Conservation (phyloP, 2,329 filamentous ascomycete species). For the Phialophora verrucosa region DNA sequence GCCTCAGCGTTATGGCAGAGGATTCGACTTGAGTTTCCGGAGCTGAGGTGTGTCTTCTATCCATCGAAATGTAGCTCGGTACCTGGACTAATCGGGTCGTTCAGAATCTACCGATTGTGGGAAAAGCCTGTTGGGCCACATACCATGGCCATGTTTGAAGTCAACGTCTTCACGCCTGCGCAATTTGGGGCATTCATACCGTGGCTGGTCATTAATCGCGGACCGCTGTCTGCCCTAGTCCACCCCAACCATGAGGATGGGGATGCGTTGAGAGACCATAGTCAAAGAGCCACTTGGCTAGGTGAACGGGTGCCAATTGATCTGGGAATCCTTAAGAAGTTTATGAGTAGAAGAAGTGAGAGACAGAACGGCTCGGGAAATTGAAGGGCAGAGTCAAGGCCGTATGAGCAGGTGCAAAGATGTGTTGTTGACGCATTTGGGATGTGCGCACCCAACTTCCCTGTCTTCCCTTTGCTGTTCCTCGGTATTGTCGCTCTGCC, state of each 20-base stretch:
- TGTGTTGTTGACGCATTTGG: background rate
- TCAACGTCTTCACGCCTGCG: slow-evolving; percentile 81
- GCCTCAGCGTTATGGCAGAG: slow-evolving; percentile 77
- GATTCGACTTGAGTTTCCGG: slow-evolving; percentile 75
- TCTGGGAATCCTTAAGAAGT: slow-evolving; percentile 46
- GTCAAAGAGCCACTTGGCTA: slow-evolving; percentile 52
- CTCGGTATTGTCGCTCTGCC: background rate
- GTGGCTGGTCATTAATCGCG: slow-evolving; percentile 82
- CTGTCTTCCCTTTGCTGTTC: background rate
- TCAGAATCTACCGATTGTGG: slow-evolving; percentile 75
- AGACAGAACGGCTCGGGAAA: slow-evolving; percentile 8
- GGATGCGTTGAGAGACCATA: slow-evolving; percentile 56
- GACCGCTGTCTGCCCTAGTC: slow-evolving; percentile 76
- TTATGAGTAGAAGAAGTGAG: slow-evolving; percentile 12
- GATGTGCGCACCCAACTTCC: background rate
- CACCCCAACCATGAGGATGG: slow-evolving; percentile 79
- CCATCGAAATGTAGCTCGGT: background rate
- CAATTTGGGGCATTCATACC: slow-evolving; percentile 89
- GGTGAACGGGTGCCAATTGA: slow-evolving; percentile 54
- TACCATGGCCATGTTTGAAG: slow-evolving; percentile 87
- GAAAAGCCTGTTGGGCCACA: slow-evolving; percentile 81
- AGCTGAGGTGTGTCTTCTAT: slow-evolving; percentile 41
- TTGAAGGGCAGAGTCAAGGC: slow-evolving; percentile 11
- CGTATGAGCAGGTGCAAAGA: background rate
- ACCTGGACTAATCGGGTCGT: background rate